Evolutionary conservation across 768 basidiomycete species (phyloP), one percentile per base, ranked within the genome.

Genomic region (Podaxis mareebaensis): DNA sequence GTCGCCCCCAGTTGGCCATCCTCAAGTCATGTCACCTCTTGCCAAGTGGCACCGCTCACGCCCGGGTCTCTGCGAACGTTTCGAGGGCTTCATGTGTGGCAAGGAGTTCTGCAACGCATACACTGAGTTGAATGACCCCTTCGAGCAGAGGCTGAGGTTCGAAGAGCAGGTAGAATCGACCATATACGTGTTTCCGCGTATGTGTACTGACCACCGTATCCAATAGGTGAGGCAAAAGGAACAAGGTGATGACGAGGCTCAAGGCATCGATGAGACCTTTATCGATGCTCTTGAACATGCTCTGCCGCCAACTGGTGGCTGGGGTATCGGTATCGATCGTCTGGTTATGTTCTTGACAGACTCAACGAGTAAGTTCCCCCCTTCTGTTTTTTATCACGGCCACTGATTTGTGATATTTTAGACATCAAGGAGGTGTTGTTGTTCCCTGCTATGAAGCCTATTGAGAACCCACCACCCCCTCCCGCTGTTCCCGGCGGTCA

Each of bases 91-190:
- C 85, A 85, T 99, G 84, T 96, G 95, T 58, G 94, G 94, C 64
- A 96, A 97, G 83, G 96, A 98, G 78, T 89, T 99, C 76, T 96
- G 94, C 83, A 99, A 99, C 71, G 96, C 97, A 24, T 99, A 99
- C 75, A 99, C 97, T 46, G 97, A 99, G 82, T 85, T 99, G 83
- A 99, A 99, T 79, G 97, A 99, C 78, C 97, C 95, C 0, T 96
- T 96, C 73, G 93, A 95, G 76, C 97, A 99, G 77, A 84, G 95
- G 39, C 79, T 93, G 70, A 88, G 97, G 66, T 99, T 99, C 77
- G 94, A 96, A 76, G 97, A 99, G 76, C 93, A 95, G 83, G 86
- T 88, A 28, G 48, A 76, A 38, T 33, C 0, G 5, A 28, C 51
- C 55, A 24, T 6, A 56, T 24, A 56, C 33, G 48, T 44, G 17